Percentiles rank a stretch among this genome's conserved stretches.
Conservation (phyloP, 192 early-diverging fungal genomes). For the Chytriomyces sp. region DNA sequence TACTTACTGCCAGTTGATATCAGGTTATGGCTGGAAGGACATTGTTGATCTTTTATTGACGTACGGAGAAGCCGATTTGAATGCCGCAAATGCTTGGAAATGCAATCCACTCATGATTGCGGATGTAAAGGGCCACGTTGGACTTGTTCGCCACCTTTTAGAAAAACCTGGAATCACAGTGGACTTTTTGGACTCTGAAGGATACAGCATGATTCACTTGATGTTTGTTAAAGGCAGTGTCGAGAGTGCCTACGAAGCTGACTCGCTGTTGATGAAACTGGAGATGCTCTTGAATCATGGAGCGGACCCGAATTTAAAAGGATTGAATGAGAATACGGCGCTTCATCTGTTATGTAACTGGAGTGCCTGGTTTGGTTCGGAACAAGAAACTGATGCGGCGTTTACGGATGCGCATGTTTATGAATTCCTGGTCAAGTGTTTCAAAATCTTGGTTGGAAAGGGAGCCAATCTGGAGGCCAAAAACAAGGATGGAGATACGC, state of each 20-base stretch:
- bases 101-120: constrained; percentile 57
- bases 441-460: constrained; percentile 31
- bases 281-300: constrained; percentile 26
- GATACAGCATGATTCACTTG: constrained; percentile 54
- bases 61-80: constrained; percentile 45
- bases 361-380: background rate
- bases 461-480: constrained; percentile 18
- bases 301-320: constrained; percentile 46
- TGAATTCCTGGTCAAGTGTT: background rate
- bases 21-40: constrained; percentile 51
- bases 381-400: background rate
- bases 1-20: background rate
- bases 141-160: constrained; percentile 50
- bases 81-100: constrained; percentile 56
- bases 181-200: constrained; percentile 56
- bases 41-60: constrained; percentile 50
- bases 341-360: constrained; percentile 34
- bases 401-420: background rate
- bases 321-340: constrained; percentile 43
- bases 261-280: constrained; percentile 23
- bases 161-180: constrained; percentile 40
- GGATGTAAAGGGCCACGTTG: constrained; percentile 59
- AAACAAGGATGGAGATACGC: constrained; percentile 21
- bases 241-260: constrained; percentile 35
- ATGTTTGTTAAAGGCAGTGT: constrained; percentile 15